Base-by-base conservation (phyloP, 164 flowering plant genomes). In the Pachysandra terminalis region DNA sequence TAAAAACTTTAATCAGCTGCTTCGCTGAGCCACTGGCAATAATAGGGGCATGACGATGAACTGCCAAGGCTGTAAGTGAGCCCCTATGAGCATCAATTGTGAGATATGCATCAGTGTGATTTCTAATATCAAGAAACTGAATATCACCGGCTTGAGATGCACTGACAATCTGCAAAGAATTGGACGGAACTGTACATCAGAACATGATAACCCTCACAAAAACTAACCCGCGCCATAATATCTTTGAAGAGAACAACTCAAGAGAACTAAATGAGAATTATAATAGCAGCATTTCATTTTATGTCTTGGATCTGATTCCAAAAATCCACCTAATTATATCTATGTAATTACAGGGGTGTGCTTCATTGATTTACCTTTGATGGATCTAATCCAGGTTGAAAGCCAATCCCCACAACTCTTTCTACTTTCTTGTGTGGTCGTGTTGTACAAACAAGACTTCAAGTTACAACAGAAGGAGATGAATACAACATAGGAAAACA, bases 61-160 rank as follows among this genome's bases (percentile, higher is more conserved):
- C 75, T 32, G 97, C 95, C 74, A 96, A 74, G 21, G 99, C 90
- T 51, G 98, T 85, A 6, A 96, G 93, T 8, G 96, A 91, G 32
- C 98, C 97, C 73, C 97, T 75, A 68, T 91, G 93, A 49, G 98
- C 93, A 62, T 88, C 83, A 40, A 90, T 87, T 8, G 94, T 83
- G n/a, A 86, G 85, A 73, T 90, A 92, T 26, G 93, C 57, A 25
- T 75, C 80, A 51, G 66, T 69, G 5, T 56, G 40, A 56, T 73
- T 81, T 86, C 97, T 90, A 61, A 93, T 73, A 79, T 96, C 99
- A 12, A 93, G 85, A 78, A 96, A 90, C 73, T 89, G 85, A 23
- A 96, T 88, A 58, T 96, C 92, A 26, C 99, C 99, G 56, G 98
- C 97, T 69, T 88, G 97, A 56, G 95, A 87, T 51, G 99, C 99